phyloP scores from a whole-genome alignment of 345 rosid species.

The Raphanus sativus region DNA sequence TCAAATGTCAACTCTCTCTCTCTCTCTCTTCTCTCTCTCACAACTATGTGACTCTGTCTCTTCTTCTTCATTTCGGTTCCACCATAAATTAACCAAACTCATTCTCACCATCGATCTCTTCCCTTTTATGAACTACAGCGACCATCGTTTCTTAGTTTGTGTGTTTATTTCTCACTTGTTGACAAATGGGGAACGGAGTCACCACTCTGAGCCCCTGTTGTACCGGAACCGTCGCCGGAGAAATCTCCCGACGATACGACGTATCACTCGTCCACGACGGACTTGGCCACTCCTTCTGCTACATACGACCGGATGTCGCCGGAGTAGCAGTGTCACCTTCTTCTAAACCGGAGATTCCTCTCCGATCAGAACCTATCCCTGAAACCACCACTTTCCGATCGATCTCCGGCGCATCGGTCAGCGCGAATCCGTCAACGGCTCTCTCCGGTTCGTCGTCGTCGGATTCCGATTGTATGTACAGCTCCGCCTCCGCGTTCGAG shows the following conservation, averaged over 20 bases:
- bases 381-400: constrained; percentile 56
- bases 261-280: constrained; percentile 53
- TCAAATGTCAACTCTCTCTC: constrained; percentile 45
- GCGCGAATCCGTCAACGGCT: constrained; percentile 85
- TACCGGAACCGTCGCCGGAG: constrained; percentile 54
- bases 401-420: constrained; percentile 92
- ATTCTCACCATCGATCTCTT: constrained; percentile 12
- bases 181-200: constrained; percentile 69
- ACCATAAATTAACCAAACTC: constrained; percentile 27
- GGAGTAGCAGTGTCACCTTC: constrained; percentile 23
- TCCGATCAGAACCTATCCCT: constrained; percentile 39
- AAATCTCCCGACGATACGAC: constrained; percentile 60
- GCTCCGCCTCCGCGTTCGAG: constrained; percentile 69
- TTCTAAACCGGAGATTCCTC: constrained; percentile 52
- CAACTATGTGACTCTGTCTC: neutral
- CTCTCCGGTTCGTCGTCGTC: constrained; percentile 33
- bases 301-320: constrained; percentile 57
- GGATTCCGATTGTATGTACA: constrained; percentile 30
- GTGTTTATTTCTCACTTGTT: neutral
- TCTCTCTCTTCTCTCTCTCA: constrained; percentile 26
- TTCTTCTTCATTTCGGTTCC: constrained; percentile 3
- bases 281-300: constrained; percentile 84
- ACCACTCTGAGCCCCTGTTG: constrained; percentile 57
- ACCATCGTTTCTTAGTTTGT: neutral
- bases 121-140: constrained; percentile 19